These are phyloP conservation scores for Phaeoacremonium minimum DNA, from an alignment of 2,329 filamentous ascomycete genomes.

Conservation along the genomic window DNA sequence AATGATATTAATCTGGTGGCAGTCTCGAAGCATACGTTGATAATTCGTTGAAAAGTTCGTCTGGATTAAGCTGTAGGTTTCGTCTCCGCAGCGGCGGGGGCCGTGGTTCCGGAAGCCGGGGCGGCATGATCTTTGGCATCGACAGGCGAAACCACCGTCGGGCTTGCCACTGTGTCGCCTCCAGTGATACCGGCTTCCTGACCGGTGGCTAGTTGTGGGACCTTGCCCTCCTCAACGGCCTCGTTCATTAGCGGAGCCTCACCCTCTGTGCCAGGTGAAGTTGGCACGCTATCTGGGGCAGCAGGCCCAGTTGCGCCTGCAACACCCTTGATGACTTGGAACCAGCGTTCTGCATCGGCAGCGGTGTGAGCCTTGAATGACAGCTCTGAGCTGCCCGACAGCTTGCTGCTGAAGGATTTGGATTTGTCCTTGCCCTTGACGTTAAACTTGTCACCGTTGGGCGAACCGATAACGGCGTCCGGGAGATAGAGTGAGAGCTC, in stretches of 20 bases:
- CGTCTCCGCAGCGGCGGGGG: slow-evolving; percentile 7
- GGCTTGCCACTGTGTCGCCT: slow-evolving; percentile 21
- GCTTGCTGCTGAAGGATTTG: slow-evolving; percentile 74
- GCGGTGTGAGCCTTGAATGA: slow-evolving; percentile 83
- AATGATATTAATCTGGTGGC: too few species aligned
- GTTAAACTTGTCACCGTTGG: slow-evolving; percentile 79
- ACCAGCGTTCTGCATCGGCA: slow-evolving; percentile 81
- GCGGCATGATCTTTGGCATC: slow-evolving; percentile 9
- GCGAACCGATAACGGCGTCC: slow-evolving; percentile 73
- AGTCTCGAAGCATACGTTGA: too few species aligned
- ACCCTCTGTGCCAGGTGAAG: slow-evolving; percentile 6
- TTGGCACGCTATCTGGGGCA: slow-evolving; percentile 14
- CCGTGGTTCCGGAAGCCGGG: slow-evolving; percentile 1
- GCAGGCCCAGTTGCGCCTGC: slow-evolving; percentile 45
- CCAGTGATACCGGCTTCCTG: slow-evolving; percentile 45
- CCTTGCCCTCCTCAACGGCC: slow-evolving; percentile 4
- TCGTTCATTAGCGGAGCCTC: slow-evolving; percentile 13
- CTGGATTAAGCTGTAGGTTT: too few species aligned
- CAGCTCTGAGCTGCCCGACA: slow-evolving; percentile 75
- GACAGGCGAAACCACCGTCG: slow-evolving; percentile 22
- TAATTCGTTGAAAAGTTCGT: too few species aligned
- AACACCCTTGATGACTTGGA: slow-evolving; percentile 61
- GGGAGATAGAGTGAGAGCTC: slow-evolving; percentile 90
- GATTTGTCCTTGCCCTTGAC: slow-evolving; percentile 92
- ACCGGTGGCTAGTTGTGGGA: slow-evolving; percentile 10